Evolutionary conservation across 441 rosid species (phyloP), one percentile per base, ranked within the genome.

Genomic region (Aleurites moluccanus): DNA sequence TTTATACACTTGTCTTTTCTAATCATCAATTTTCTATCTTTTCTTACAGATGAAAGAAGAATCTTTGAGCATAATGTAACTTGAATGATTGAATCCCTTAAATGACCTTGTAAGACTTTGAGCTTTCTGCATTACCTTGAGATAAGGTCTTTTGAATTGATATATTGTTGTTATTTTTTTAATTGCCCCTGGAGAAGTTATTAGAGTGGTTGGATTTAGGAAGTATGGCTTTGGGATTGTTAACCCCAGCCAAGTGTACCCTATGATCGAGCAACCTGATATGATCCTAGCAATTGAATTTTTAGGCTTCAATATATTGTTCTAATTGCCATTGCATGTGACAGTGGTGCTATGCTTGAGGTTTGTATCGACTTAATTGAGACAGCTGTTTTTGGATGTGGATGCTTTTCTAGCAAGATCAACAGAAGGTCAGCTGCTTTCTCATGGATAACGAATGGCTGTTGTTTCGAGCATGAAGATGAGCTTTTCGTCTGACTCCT

Each of bases 381-480:
- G 77, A 47, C 72, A 13, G 60, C 62, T 47, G 49, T 64, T 52
- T 30, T 27, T 50, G 52, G 40, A 55, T 38, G 25, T 64, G 69
- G 67, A 49, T 76, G 59, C 44, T 73, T 76, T 60, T 30, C 45
- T 62, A 25, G 25, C 6, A 30, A 44, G 76, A 64, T 50, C 60
- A 2, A 38, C 67, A 8, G 53, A 45, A 80, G 80, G 78, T 69
- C 59, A 73, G 40, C 40, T 38, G 75, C 55, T 64, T 50, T 42
- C 33, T 66, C 45, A 66, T 65, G 60, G 72, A 35, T 67, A 30
- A 40, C n/a, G n/a, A 75, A 49, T 70, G 47, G 74, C 10, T 27
- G 11, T 55, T 62, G 27, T 50, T 16, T n/a, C 40, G 74, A 45
- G 76, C 72, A 66, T 35, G 67, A 77, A 49, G 64, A 42, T 55